Conservation (phyloP, 805 yeast species). For the Wickerhamomyces hampshirensis region DNA sequence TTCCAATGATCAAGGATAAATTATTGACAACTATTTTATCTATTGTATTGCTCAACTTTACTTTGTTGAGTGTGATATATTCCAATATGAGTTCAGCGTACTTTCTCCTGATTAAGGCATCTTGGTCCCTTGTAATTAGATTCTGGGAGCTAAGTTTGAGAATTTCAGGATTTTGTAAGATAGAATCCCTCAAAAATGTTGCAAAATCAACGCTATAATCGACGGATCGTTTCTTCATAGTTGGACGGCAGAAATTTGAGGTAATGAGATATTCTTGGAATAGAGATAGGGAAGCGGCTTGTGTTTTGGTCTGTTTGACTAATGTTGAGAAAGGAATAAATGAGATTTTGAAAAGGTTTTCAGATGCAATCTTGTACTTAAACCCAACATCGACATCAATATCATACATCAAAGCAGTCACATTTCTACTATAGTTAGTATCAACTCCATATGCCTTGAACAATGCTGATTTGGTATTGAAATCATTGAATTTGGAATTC, state of each 20-base stretch:
- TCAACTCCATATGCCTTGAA: constrained; percentile 16
- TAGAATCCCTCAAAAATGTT: constrained; percentile 7
- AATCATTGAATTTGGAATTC: constrained; percentile 22
- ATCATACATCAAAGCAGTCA: constrained; percentile 19
- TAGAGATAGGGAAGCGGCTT: constrained; percentile 17
- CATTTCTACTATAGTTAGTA: constrained; percentile 15
- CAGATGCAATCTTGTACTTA: constrained; percentile 22
- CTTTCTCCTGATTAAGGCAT: constrained; percentile 10
- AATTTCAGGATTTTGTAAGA: constrained; percentile 6
- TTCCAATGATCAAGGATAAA: constrained; percentile 4
- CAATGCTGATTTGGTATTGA: constrained; percentile 15
- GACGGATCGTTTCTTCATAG: neutral
- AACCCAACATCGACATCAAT: constrained; percentile 15
- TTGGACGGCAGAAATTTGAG: neutral
- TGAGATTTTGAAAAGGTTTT: constrained; percentile 13
- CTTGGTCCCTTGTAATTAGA: constrained; percentile 16
- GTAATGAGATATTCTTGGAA: constrained; percentile 20
- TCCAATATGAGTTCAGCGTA: constrained; percentile 13
- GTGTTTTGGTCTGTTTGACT: neutral
- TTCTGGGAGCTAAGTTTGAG: constrained; percentile 9
- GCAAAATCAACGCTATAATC: constrained; percentile 7
- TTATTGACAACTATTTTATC: constrained; percentile 15
- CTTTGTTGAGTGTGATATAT: constrained; percentile 9
- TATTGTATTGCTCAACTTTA: constrained; percentile 6
- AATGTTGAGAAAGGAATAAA: constrained; percentile 13